Evolutionary conservation across 139 green algal species (phyloP), one percentile per base, ranked within the genome.

Genomic region (Chlorella sp.): DNA sequence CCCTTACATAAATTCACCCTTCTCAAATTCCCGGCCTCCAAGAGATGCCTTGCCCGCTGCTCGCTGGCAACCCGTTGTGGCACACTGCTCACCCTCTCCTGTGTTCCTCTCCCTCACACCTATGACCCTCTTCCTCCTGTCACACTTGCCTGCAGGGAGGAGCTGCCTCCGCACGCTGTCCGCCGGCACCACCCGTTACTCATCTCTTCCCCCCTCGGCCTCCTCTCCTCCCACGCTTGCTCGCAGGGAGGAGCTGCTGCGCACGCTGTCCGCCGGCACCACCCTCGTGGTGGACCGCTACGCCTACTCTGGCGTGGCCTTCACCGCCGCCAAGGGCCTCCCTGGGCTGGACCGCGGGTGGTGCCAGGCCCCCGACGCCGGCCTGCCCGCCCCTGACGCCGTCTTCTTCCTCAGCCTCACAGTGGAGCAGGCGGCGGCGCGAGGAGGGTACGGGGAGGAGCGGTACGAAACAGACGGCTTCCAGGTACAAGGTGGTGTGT

Each of bases 261-360:
- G 61, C 19, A 92, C 95, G 32, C 94, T 99, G 53, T 22, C 42
- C 1, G 71, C 75, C 18, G 98, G 98, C 86, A 96, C 92, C 7
- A 99, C 97, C 14, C 91, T 99, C 1, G 93, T 99, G 28, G 95
- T 98, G 30, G 98, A 99, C 90, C 93, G 98, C 21, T 99, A 99
- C 87, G 94, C 95, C 3, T 98, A 97, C 92, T 97, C 94, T 24
- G 98, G 98, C 22, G 95, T 97, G 2, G 98, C 97, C 0, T 99
- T 98, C 92, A 98, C 96, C 0, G 93, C 96, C 0, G 98, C 97
- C 87, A 99, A 99, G 92, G 83, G 88, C 11, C 0, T 92, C 11
- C 91, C 93, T 32, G 95, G 95, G 40, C 90, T 98, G 7, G 92
- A 96, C 89, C 79, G 96, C 26, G 86, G 87, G 0, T 98, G 97